Base-by-base conservation (phyloP, 352 stramenopile genomes). In the Globisporangium rhizosaccharum region DNA sequence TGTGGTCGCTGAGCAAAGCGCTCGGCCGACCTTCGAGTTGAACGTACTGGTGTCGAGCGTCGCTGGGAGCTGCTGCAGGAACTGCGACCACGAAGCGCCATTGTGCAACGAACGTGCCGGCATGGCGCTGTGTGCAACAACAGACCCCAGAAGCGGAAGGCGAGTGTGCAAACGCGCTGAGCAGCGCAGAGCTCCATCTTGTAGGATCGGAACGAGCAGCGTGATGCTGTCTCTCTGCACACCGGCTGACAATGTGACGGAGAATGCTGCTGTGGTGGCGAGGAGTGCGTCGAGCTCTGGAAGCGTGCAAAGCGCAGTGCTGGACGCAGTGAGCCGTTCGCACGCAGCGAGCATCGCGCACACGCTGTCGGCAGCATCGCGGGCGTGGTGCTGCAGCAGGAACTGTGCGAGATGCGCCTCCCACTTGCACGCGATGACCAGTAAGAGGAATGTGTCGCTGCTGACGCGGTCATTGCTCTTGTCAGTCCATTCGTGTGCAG, bases 311-410 rank as follows among this genome's bases (percentile, higher is more conserved):
- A 12, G n/a, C 12, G 25, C 25, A 7, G 30, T 44, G 9, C 11
- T 47, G 4, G 33, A 28, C 45, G 25, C n/a, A 10, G 18, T n/a
- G 1, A 48, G 5, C 3, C 37, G 33, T 3, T 44, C 15, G 2
- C 26, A 53, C 2, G 15, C 54, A 26, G 11, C 11, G 6, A 57
- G 14, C 20, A 82, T 23, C 2, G 20, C 25, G 15, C 52, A 18
- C 15, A 79, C 48, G 39, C 70, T 53, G 0, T 60, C 52, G 8
- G 50, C 41, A 33, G 71, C 63, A 53, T 88, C 75, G 8, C 37
- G 50, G 25, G 28, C 55, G 36, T 81, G 61, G 17, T 52, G 53
- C 20, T 75, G 73, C 37, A 88, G 49, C 33, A 86, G 33, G 48
- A 54, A 65, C 1, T 28, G n/a, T 51, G 70, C 17, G 26, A 87